Percentiles rank a stretch among this genome's conserved stretches.
These are phyloP conservation scores for Chimonanthus praecox DNA, from an alignment of 164 flowering plant species.

Conservation along the genomic window DNA sequence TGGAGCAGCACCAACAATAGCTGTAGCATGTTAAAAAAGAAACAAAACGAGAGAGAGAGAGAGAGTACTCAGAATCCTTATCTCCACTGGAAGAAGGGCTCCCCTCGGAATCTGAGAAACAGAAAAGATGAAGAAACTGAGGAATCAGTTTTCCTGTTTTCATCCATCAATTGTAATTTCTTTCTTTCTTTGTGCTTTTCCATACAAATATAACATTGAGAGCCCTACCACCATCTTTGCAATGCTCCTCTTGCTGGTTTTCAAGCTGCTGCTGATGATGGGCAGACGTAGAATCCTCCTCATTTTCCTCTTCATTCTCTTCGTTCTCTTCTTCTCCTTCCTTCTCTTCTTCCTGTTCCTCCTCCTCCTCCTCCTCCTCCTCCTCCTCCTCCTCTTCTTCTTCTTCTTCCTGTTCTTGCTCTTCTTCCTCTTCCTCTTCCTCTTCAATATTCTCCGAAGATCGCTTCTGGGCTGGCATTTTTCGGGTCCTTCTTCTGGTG, in stretches of 20 bases:
- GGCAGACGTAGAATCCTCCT: neutral
- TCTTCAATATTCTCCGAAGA: neutral
- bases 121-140: neutral
- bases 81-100: constrained; percentile 8
- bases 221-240: neutral
- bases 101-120: constrained; percentile 8
- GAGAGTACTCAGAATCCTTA: constrained; percentile 8
- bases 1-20: too few species aligned
- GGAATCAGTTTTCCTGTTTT: neutral
- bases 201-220: neutral
- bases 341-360: neutral
- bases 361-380: neutral
- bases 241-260: neutral
- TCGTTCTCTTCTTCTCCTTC: neutral
- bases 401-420: neutral
- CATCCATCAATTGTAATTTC: neutral
- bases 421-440: neutral
- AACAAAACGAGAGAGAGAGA: neutral
- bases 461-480: constrained; percentile 16
- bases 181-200: neutral
- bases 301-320: neutral
- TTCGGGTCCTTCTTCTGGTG: neutral
- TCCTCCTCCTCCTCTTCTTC: neutral
- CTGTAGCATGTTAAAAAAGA: too few species aligned
- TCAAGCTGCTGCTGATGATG: neutral